Evolutionary conservation across 1,139 yeast genomes (phyloP).

Genomic region (Pichia kudriavzevii): DNA sequence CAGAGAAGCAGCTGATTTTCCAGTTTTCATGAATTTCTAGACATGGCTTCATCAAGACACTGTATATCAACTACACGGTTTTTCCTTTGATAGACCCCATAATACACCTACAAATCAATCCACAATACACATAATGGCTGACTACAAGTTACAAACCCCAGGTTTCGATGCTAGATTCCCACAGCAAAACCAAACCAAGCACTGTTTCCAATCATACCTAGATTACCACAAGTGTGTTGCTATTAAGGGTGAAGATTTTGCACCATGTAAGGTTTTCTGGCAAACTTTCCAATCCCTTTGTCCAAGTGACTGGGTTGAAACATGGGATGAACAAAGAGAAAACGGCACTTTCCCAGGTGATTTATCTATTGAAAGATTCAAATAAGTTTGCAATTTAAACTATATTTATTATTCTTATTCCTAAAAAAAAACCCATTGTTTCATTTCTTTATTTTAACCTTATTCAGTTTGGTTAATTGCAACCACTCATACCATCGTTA

Average conservation of each 20-base stretch:
- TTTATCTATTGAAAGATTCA: constrained; percentile 30
- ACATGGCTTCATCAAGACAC: too few relatives aligned
- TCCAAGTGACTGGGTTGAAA: constrained; percentile 88
- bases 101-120: too few relatives aligned
- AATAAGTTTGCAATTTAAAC: constrained; percentile 10
- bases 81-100: too few relatives aligned
- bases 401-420: not conserved
- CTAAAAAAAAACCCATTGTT: not conserved
- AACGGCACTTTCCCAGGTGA: constrained; percentile 66
- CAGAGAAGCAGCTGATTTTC: not conserved
- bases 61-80: too few relatives aligned
- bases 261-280: constrained; percentile 93
- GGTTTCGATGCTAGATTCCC: constrained; percentile 95
- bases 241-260: constrained; percentile 96
- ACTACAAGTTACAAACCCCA: constrained; percentile 58
- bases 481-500: not conserved
- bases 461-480: not conserved
- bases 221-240: constrained; percentile 97
- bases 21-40: not conserved
- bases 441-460: too few relatives aligned
- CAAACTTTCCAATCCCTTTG: constrained; percentile 86
- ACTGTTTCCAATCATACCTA: constrained; percentile 96
- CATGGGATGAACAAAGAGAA: constrained; percentile 92
- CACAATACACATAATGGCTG: constrained; percentile 29
- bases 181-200: constrained; percentile 93